Evolutionary conservation across 306 rosid genomes (phyloP).

Genomic region (Carpinus fangiana): DNA sequence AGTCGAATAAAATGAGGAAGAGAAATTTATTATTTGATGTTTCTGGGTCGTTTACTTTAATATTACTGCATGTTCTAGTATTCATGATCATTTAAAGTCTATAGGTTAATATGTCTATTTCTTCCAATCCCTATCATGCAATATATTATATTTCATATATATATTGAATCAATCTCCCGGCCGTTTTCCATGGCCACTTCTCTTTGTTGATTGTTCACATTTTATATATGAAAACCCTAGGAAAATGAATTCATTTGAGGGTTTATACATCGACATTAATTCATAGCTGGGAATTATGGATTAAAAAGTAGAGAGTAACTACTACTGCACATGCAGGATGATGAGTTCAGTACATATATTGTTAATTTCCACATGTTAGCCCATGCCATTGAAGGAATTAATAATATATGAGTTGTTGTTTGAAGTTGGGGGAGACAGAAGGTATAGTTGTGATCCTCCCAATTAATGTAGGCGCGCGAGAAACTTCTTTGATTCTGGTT

Average conservation of each 20-base stretch:
- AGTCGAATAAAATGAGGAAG: slow-evolving; percentile 28
- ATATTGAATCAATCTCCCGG: neutral
- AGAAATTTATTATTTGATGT: slow-evolving; percentile 1
- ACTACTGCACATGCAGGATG: slow-evolving; percentile 5
- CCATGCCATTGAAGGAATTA: slow-evolving; percentile 15
- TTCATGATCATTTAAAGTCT: neutral
- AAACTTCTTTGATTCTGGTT: slow-evolving; percentile 1
- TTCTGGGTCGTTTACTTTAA: slow-evolving; percentile 9
- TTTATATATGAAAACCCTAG: neutral
- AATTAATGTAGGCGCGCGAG: slow-evolving; percentile 1
- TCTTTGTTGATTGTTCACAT: neutral
- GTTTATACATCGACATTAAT: no score
- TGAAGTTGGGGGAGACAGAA: slow-evolving; percentile 14
- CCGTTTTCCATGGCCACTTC: neutral
- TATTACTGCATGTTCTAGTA: slow-evolving; percentile 8
- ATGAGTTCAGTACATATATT: slow-evolving; percentile 10
- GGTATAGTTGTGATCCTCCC: slow-evolving; percentile 6
- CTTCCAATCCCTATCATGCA: neutral
- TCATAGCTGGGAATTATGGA: slow-evolving; percentile 4
- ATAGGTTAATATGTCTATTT: slow-evolving; percentile 22
- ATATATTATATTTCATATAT: neutral
- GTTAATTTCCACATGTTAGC: slow-evolving; percentile 21
- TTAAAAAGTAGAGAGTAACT: neutral
- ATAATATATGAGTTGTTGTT: neutral
- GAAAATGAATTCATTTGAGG: neutral